A percentile compares a stretch with the other conserved stretches of the same genome.
Evolutionary conservation across 73 alveolate genomes (phyloP).

Genomic region (Paramecium octaurelia): DNA sequence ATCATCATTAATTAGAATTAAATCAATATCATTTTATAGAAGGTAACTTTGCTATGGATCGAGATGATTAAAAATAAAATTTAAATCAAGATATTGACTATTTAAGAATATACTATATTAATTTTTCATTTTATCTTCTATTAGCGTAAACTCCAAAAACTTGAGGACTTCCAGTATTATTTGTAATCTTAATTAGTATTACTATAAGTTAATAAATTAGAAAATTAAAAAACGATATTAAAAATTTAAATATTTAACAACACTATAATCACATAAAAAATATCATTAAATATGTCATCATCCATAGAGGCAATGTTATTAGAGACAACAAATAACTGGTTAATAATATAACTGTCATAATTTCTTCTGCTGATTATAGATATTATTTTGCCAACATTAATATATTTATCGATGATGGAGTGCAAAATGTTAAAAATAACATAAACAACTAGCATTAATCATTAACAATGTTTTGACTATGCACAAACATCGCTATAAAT

Average conservation of each 20-base stretch:
- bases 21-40: too few relatives aligned
- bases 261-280: background rate
- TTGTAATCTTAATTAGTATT: too few relatives aligned
- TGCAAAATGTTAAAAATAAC: slow-evolving; percentile 20
- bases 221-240: background rate
- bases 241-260: background rate
- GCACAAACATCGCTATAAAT: background rate
- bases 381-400: background rate
- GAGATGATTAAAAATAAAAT: too few relatives aligned
- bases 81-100: too few relatives aligned
- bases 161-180: too few relatives aligned
- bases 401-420: slow-evolving; percentile 1
- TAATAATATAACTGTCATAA: background rate
- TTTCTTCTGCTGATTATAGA: background rate
- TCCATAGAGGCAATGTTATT: slow-evolving; percentile 18
- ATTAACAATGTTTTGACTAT: background rate
- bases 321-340: background rate
- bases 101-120: too few relatives aligned
- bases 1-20: too few relatives aligned
- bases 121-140: too few relatives aligned
- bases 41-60: too few relatives aligned
- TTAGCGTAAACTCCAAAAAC: too few relatives aligned
- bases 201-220: too few relatives aligned
- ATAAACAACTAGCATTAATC: background rate
- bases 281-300: background rate